A percentile compares a stretch with the other conserved stretches of the same genome.
Conservation (phyloP, 1,284 basidiomycete genomes). For the Cutaneotrichosporon sp. region DNA sequence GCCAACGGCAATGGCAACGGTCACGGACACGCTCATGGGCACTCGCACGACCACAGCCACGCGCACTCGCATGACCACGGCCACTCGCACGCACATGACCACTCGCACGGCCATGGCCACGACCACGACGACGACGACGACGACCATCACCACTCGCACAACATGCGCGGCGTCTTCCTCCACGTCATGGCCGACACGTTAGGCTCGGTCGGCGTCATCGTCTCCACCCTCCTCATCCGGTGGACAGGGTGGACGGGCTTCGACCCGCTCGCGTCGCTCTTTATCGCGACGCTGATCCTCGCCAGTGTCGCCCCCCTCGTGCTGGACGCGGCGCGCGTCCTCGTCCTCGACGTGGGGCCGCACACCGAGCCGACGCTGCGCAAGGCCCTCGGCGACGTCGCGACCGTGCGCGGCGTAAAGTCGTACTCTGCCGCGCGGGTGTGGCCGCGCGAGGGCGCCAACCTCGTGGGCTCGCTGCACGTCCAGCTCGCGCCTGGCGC, state of each 20-base stretch:
- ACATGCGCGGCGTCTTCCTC: slow-evolving; percentile 99
- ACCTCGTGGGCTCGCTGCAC: slow-evolving; percentile 59
- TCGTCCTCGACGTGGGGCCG: slow-evolving; percentile 79
- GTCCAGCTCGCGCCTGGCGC: slow-evolving; percentile 38
- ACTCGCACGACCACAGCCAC: slow-evolving; percentile 27
- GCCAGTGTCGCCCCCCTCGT: slow-evolving; percentile 95
- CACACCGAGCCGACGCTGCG: slow-evolving; percentile 68
- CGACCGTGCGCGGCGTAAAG: slow-evolving; percentile 70
- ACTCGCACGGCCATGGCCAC: slow-evolving; percentile 16
- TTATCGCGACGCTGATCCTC: slow-evolving; percentile 93
- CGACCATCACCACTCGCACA: slow-evolving; percentile 77
- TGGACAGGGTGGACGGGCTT: slow-evolving; percentile 99
- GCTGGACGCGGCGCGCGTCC: slow-evolving; percentile 84
- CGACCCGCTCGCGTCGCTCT: slow-evolving; percentile 95
- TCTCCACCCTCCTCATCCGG: slow-evolving; percentile 93
- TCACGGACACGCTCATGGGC: slow-evolving; percentile 14
- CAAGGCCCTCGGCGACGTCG: slow-evolving; percentile 73
- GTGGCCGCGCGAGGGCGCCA: slow-evolving; percentile 92
- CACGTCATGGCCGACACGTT: slow-evolving; percentile 47
- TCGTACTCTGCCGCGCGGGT: slow-evolving; percentile 82
- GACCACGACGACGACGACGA: slow-evolving; percentile 43
- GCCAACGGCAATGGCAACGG: slow-evolving; percentile 23
- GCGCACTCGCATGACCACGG: slow-evolving; percentile 42
- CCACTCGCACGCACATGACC: slow-evolving; percentile 20
- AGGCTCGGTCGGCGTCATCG: slow-evolving; percentile 86